Evolutionary conservation across 345 rosid species (phyloP).

Genomic region (Eucalyptus melliodora): DNA sequence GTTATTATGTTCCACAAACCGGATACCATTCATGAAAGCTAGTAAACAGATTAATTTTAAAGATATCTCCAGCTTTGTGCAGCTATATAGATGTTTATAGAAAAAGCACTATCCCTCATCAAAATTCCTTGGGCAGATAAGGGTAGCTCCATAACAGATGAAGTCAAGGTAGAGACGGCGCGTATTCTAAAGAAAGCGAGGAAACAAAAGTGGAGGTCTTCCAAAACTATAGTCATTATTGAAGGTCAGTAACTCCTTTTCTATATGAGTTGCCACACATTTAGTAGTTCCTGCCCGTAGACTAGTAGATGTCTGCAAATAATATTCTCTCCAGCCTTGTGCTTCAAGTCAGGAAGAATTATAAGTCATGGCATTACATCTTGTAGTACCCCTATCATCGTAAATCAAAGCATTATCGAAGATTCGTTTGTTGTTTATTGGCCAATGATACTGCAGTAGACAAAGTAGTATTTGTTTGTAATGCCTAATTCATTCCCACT

Average conservation of each 20-base stretch:
- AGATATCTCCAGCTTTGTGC: not conserved
- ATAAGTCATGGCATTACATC: not conserved
- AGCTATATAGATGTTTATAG: not conserved
- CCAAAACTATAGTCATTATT: conserved; percentile 54
- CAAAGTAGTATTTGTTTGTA: not conserved
- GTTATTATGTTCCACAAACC: not conserved
- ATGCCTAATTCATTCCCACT: not conserved
- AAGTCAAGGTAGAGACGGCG: conserved; percentile 48
- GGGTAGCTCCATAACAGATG: not conserved
- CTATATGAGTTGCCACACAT: not conserved
- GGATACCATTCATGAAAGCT: not conserved
- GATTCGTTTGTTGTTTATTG: not conserved
- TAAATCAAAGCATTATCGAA: not conserved
- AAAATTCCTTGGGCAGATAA: not conserved
- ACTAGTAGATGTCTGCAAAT: not conserved
- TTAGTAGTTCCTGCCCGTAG: not conserved
- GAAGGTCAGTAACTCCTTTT: conserved; percentile 20
- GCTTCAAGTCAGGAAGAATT: not conserved
- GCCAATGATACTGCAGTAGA: not conserved
- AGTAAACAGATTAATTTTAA: not conserved
- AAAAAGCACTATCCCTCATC: not conserved
- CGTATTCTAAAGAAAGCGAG: conserved; percentile 63
- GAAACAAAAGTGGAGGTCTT: conserved; percentile 58
- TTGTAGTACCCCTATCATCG: not conserved
- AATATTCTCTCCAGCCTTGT: not conserved